Conservation (phyloP, 2,329 filamentous ascomycete species). For the Apiospora saccharicola region DNA sequence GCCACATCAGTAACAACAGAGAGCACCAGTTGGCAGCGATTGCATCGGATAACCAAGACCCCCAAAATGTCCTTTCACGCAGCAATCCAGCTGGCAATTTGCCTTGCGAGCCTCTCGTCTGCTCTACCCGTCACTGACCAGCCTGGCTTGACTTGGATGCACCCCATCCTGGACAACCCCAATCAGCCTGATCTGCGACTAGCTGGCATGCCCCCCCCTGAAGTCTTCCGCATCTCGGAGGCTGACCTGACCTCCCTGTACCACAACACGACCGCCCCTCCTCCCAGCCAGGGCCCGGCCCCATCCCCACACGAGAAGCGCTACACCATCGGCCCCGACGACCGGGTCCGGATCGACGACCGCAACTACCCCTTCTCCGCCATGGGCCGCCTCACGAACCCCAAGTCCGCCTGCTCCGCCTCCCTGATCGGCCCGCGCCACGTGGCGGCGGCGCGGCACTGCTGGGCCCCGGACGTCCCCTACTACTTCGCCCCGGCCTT, state of each 20-base stretch:
- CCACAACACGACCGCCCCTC: background rate
- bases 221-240: background rate
- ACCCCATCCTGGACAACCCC: background rate
- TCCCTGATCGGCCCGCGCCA: constrained; percentile 16
- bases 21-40: too few relatives aligned
- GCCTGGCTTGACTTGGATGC: background rate
- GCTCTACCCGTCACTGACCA: background rate
- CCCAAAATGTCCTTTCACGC: background rate
- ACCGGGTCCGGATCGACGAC: constrained; percentile 7
- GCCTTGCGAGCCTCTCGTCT: background rate
- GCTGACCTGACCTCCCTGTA: background rate
- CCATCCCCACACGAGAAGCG: background rate
- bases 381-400: background rate
- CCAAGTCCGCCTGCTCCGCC: background rate
- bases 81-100: background rate
- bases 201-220: background rate
- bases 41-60: background rate
- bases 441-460: constrained; percentile 9
- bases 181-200: background rate
- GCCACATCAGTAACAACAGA: background rate
- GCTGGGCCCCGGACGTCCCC: background rate
- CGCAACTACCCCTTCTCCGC: constrained; percentile 3
- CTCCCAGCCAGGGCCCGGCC: background rate
- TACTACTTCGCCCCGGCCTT: constrained; percentile 13
- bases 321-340: constrained; percentile 5